phyloP scores from a whole-genome alignment of 306 rosid species.

The Canavalia ensiformis region DNA sequence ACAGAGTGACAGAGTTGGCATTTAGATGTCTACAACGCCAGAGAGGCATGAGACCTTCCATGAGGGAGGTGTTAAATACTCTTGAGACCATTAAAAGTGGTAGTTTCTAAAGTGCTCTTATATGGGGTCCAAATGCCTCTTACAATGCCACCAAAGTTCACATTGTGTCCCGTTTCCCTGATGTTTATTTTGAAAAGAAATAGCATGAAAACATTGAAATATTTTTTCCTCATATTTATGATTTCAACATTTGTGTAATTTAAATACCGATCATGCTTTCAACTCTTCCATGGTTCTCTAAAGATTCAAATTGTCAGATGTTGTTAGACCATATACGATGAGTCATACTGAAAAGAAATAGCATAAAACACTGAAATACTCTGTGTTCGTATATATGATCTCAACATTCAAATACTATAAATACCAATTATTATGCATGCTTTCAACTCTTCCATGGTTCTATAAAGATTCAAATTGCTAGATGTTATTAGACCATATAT shows the following conservation, averaged over 20 bases:
- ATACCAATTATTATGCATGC: neutral
- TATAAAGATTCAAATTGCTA: neutral
- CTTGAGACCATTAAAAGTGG: constrained; percentile 48
- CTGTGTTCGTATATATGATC: neutral
- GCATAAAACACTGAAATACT: neutral
- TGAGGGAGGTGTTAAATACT: constrained; percentile 61
- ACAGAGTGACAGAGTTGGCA: constrained; percentile 65
- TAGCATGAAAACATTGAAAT: neutral
- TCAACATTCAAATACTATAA: neutral
- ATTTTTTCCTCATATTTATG: neutral
- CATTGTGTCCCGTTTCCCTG: constrained; percentile 36
- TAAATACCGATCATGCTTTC: neutral
- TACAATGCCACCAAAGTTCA: constrained; percentile 22
- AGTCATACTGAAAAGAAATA: constrained; percentile 4
- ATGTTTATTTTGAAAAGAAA: constrained; percentile 38
- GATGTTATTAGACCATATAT: neutral
- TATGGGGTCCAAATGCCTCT: constrained; percentile 22
- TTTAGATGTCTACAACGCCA: constrained; percentile 66
- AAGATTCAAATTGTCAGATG: neutral
- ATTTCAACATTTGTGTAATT: neutral
- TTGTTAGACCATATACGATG: neutral
- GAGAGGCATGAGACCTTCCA: constrained; percentile 72
- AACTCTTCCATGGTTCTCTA: neutral
- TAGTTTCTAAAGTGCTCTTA: constrained; percentile 14
- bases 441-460: neutral